Percentiles rank a stretch among this genome's conserved stretches.
phyloP scores from a whole-genome alignment of 2,329 filamentous ascomycete species.

The Tolypocladium paradoxum region DNA sequence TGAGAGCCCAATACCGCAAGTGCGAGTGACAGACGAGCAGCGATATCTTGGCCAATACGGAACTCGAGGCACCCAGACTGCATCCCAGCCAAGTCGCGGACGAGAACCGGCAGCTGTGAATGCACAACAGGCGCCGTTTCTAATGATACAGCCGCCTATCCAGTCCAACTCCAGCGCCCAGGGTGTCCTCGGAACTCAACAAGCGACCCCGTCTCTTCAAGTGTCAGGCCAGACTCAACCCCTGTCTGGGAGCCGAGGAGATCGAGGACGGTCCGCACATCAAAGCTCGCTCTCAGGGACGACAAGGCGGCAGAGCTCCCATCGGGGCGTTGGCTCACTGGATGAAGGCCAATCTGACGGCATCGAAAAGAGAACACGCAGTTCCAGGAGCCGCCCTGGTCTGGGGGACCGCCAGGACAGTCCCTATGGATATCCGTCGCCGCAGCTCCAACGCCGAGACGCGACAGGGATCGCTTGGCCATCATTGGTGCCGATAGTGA shows the following conservation, averaged over 20 bases:
- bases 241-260: too few species aligned
- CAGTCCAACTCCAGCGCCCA: not conserved
- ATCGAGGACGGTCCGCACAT: not conserved
- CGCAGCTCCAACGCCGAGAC: not conserved
- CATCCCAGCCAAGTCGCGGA: not conserved
- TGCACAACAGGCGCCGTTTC: too few species aligned
- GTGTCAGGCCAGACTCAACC: not conserved
- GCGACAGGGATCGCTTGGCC: not conserved
- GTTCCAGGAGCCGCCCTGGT: not conserved
- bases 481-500: not conserved
- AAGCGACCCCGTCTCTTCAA: not conserved
- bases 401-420: not conserved
- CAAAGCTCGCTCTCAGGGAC: not conserved
- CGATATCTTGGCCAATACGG: not conserved
- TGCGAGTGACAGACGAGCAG: not conserved
- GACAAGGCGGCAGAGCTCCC: not conserved
- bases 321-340: not conserved
- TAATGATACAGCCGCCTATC: not conserved
- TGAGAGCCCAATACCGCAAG: not conserved
- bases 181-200: too few species aligned
- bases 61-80: not conserved
- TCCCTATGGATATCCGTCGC: not conserved
- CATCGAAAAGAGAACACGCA: not conserved
- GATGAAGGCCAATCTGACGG: not conserved
- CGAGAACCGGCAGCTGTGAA: not conserved